phyloP scores from a whole-genome alignment of 768 basidiomycete species.

The Lactarius akahatsu region DNA sequence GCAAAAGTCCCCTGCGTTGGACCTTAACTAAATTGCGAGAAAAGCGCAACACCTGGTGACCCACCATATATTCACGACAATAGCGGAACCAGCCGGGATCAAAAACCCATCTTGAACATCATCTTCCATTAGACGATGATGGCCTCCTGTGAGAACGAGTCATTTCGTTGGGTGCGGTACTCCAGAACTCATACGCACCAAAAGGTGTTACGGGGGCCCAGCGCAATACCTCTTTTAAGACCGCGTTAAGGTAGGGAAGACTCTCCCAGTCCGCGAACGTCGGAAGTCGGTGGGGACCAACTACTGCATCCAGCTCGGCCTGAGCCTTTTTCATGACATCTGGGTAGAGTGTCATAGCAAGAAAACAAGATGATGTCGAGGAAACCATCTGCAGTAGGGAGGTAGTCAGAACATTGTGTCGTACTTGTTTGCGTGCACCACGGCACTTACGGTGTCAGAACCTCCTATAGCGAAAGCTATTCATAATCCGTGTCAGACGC shows the following conservation, averaged over 20 bases:
- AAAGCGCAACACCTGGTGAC: not conserved
- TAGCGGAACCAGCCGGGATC: conserved; percentile 37
- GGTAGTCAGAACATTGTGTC: not conserved
- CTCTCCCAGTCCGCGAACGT: conserved; percentile 28
- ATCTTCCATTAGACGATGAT: conserved; percentile 35
- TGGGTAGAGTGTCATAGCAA: conserved; percentile 34
- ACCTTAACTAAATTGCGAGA: not conserved
- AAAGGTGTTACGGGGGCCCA: conserved; percentile 33
- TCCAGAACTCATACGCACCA: not conserved
- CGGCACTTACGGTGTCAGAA: conserved; percentile 6
- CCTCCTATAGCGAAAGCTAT: conserved; percentile 2
- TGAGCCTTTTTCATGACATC: conserved; percentile 33
- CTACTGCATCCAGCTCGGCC: conserved; percentile 33
- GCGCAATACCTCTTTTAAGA: conserved; percentile 33
- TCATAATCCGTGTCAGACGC: too few relatives aligned
- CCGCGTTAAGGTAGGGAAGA: conserved; percentile 33
- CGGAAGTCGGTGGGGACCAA: conserved; percentile 33
- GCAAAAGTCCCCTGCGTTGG: conserved; percentile 32
- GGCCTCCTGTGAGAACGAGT: conserved; percentile 3
- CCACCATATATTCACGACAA: conserved; percentile 33
- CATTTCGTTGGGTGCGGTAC: not conserved
- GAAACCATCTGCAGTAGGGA: conserved; percentile 16
- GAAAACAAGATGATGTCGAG: conserved; percentile 16
- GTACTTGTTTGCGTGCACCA: not conserved
- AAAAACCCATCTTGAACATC: conserved; percentile 38